These are phyloP conservation scores for Eragrostis nindensis DNA, from an alignment of 176 grass and related monocot species.

Conservation along the genomic window DNA sequence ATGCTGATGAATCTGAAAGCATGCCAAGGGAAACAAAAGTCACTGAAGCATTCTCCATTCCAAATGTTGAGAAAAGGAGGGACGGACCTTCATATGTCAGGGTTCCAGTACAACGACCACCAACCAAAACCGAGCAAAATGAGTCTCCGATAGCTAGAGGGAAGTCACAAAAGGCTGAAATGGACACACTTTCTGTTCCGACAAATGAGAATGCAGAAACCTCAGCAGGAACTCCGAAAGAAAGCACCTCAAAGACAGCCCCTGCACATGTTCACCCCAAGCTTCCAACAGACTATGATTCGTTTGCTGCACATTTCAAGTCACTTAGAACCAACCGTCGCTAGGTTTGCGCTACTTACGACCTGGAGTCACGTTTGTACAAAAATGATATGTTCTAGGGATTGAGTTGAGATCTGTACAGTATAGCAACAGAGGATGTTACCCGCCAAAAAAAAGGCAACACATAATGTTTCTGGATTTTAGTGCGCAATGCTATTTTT, in stretches of 20 bases:
- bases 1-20: constrained; percentile 33
- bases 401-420: constrained; percentile 48
- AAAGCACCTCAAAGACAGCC: constrained; percentile 35
- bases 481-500: neutral
- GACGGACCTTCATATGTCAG: constrained; percentile 26
- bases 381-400: neutral
- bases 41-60: constrained; percentile 11
- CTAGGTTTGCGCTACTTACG: constrained; percentile 30
- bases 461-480: constrained; percentile 8
- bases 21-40: constrained; percentile 26
- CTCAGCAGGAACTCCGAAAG: constrained; percentile 33
- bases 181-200: constrained; percentile 24
- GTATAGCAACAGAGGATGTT: constrained; percentile 39
- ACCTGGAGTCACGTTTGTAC: constrained; percentile 6
- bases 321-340: constrained; percentile 73
- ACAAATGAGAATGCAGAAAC: constrained; percentile 37
- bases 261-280: constrained; percentile 71
- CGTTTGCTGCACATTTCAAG: constrained; percentile 83
- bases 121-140: constrained; percentile 34
- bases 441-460: neutral
- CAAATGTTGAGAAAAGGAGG: constrained; percentile 32
- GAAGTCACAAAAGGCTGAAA: constrained; percentile 34
- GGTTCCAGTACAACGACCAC: constrained; percentile 46
- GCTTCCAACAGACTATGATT: constrained; percentile 83
- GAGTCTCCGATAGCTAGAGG: constrained; percentile 38